Conservation (phyloP, 805 yeast species). For the Candida hispaniensis region DNA sequence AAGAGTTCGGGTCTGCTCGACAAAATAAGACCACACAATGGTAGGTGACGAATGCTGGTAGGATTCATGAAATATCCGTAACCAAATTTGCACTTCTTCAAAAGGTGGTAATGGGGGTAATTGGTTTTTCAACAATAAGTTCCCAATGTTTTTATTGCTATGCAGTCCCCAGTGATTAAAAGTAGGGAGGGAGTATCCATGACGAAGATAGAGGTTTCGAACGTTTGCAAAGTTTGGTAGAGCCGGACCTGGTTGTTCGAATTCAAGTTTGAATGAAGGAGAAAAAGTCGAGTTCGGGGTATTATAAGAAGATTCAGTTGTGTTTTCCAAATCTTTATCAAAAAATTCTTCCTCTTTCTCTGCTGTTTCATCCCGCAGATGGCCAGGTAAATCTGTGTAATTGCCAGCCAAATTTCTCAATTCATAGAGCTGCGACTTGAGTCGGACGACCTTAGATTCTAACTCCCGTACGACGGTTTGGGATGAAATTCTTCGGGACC, state of each 20-base stretch:
- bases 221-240: too few species aligned
- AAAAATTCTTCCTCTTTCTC: too few species aligned
- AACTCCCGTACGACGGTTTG: slow-evolving; percentile 20
- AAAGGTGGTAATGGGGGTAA: slow-evolving; percentile 18
- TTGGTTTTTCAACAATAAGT: slow-evolving; percentile 4
- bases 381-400: too few species aligned
- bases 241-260: too few species aligned
- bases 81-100: slow-evolving; percentile 18
- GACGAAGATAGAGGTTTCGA: too few species aligned
- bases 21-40: slow-evolving; percentile 23
- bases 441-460: slow-evolving; percentile 17
- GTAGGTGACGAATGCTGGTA: slow-evolving; percentile 25
- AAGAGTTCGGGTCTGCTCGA: slow-evolving; percentile 16
- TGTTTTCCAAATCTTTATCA: too few species aligned
- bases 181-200: too few species aligned
- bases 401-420: slow-evolving; percentile 8
- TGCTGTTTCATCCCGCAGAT: too few species aligned
- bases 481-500: slow-evolving; percentile 24
- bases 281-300: too few species aligned
- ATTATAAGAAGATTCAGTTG: too few species aligned
- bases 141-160: slow-evolving; percentile 6
- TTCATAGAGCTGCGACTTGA: slow-evolving; percentile 17
- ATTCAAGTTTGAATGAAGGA: too few species aligned
- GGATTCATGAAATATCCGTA: slow-evolving; percentile 19
- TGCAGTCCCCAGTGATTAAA: slow-evolving; percentile 17